Base-by-base conservation (phyloP, 140 eudicot species). In the Anethum foeniculum region DNA sequence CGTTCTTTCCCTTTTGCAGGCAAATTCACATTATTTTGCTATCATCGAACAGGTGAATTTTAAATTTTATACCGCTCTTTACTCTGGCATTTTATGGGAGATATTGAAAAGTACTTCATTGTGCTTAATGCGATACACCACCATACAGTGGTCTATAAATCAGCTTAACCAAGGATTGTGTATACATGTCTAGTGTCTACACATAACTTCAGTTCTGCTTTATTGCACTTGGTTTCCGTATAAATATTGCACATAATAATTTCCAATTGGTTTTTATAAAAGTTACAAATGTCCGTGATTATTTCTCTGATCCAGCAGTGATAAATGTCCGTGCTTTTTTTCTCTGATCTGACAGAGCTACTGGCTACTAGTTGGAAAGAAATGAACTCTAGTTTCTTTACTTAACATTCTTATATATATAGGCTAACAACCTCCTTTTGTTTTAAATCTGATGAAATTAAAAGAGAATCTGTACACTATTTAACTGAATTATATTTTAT, bases 11-110 rank as follows among this genome's bases (percentile, higher is more conserved):
- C 85, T 79, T 79, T 48, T 90, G 92, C 98, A 94, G 98, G 98
- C 98, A 68, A 94, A 94, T 92, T 92, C 98, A 79, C 98, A 94
- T 90, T 94, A 87, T 80, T 94, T 90, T 92, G 97, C 98, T 5
- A 94, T 94, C 87, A 86, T 94, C 62, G 98, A 94, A 85, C 98
- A 94, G 97, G 98, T 94, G 90, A 27, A 46, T 46, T 16, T 16
- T 10, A 25, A 39, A 25, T 47, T 48, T 47, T 2, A 2, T 27
- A 75, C 32, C 2, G 25, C 79, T 21, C 39, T 44, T 46, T 47
- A 27, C 36, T 43, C 25, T 43, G 58, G n/a, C 78, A 75, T 28
- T 75, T 75, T 27, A 11, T 75, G 62, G 27, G 64, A 16, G 64
- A 43, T 75, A 18, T 28, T 12, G 43, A 25, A 48, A 47, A 47